These are phyloP conservation scores for Gentiana straminea DNA, from an alignment of 257 asterid species.

Conservation along the genomic window DNA sequence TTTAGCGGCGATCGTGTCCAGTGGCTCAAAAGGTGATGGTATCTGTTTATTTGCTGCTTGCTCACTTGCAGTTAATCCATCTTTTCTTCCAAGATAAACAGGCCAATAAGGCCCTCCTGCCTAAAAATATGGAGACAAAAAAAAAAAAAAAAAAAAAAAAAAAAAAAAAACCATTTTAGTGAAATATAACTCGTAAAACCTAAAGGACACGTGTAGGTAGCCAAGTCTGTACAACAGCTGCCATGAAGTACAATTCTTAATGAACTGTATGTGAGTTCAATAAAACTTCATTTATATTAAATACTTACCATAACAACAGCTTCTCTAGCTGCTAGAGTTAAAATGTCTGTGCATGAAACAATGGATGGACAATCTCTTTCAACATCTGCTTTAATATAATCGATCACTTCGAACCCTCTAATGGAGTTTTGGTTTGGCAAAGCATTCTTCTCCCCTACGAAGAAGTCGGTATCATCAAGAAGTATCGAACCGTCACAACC, in stretches of 20 bases:
- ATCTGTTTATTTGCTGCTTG: constrained; percentile 58
- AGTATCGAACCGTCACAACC: constrained; percentile 81
- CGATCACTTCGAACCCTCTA: constrained; percentile 59
- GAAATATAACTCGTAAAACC: no score
- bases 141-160: background rate
- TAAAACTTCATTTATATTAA: background rate
- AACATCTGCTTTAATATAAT: constrained; percentile 46
- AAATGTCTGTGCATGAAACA: constrained; percentile 39
- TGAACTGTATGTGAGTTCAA: background rate
- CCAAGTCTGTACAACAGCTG: no score
- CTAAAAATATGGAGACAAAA: constrained; percentile 12
- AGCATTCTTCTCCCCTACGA: constrained; percentile 68
- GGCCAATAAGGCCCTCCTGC: constrained; percentile 48
- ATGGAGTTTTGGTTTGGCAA: constrained; percentile 51
- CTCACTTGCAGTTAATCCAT: constrained; percentile 33
- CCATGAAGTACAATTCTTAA: background rate
- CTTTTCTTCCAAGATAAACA: constrained; percentile 30
- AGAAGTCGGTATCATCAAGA: constrained; percentile 47
- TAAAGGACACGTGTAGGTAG: no score
- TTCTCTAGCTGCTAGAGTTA: constrained; percentile 57
- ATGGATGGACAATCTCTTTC: constrained; percentile 48
- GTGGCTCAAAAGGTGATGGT: constrained; percentile 72
- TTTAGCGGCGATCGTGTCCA: constrained; percentile 32
- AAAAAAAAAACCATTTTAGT: background rate
- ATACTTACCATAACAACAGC: constrained; percentile 43